Base-by-base conservation (phyloP, 169 alveolate species). In the Cyclospora cayetanensis region DNA sequence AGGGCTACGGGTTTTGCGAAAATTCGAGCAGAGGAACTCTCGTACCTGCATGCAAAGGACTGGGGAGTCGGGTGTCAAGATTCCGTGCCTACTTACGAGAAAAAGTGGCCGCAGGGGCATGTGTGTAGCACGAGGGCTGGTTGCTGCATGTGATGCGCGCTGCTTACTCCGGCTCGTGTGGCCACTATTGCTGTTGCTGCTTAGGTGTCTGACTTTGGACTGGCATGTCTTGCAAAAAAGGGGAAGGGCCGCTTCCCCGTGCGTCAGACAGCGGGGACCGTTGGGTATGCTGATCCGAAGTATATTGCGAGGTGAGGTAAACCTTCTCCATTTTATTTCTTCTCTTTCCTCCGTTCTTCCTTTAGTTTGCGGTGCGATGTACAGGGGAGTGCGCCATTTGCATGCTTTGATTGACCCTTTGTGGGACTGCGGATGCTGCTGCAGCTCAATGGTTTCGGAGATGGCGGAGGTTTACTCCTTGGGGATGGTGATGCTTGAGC, bases 141-240 rank as follows among this genome's bases (percentile, higher is more conserved):
- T n/a, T n/a, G n/a, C n/a, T n/a, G n/a, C n/a, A n/a, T n/a, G n/a
- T n/a, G n/a, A n/a, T n/a, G n/a, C n/a, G n/a, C n/a, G n/a, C n/a
- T n/a, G n/a, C n/a, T n/a, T n/a, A n/a, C n/a, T n/a, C n/a, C n/a
- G n/a, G n/a, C n/a, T n/a, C n/a, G n/a, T n/a, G n/a, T n/a, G n/a
- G n/a, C n/a, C 37, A 15, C 31, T 60, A 60, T 15, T 60, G 72
- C 72, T 60, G 42, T 53, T 34, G 53, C 60, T 39, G 25, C 41
- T 15, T 70, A 77, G 88, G 88, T 96, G 43, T 96, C 96, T 11
- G 98, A 96, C 84, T 96, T 96, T 84, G 98, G 98, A 4, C 85
- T 90, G 35, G 93, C 93, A 29, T 50, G 89, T 12, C 68, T 89
- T 1, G 80, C 80, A 42, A 66, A 55, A 39, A 55, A 27, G 29